Base-by-base conservation (phyloP, 2,329 filamentous ascomycete species). In the Aspergillus neotritici region DNA sequence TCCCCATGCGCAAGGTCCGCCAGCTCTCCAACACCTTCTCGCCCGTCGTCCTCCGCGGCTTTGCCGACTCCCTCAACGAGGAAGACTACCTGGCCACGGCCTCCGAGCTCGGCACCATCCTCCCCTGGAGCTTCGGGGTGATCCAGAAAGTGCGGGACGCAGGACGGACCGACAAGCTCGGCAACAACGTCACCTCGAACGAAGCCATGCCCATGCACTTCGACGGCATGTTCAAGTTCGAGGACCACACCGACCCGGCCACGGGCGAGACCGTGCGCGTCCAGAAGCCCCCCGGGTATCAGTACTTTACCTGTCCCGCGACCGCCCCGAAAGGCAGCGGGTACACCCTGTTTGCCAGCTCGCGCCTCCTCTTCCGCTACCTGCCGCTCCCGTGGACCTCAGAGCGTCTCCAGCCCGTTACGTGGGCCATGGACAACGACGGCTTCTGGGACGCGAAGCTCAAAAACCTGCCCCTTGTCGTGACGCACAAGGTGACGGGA, bases 171-270 rank as follows among this genome's bases (percentile, higher is more conserved):
- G 66, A 68, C 0, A 60, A 65, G 9, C 67, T 71, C 0, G 58
- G 72, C 14, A 79, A 78, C 48, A 78, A 78, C 32, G 74, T 79
- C 3, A 64, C 77, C 2, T 76, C 73, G 0, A 66, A 69, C 2
- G 75, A 78, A 45, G 71, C 72, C 48, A 78, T 79, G 75, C 76
- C 77, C 0, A 77, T 77, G 57, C 77, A 80, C 49, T 80, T 71
- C 31, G 77, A 80, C 38, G 77, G 77, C 0, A 59, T 79, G 21
- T 80, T 79, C 64, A 79, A 78, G 52, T 73, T 74, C 0, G 64
- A 67, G 8, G 72, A 72, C 40, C 54, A 65, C 14, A 57, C 44
- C 0, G 60, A 69, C 2, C 61, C 64, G 2, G 56, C 31, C 6
- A 58, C 67, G 1, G 73, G 70, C 0, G 64, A 67, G 5, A 67